These are phyloP conservation scores for Escovopsis weberi DNA, from an alignment of 2,329 filamentous ascomycete species.

Conservation along the genomic window DNA sequence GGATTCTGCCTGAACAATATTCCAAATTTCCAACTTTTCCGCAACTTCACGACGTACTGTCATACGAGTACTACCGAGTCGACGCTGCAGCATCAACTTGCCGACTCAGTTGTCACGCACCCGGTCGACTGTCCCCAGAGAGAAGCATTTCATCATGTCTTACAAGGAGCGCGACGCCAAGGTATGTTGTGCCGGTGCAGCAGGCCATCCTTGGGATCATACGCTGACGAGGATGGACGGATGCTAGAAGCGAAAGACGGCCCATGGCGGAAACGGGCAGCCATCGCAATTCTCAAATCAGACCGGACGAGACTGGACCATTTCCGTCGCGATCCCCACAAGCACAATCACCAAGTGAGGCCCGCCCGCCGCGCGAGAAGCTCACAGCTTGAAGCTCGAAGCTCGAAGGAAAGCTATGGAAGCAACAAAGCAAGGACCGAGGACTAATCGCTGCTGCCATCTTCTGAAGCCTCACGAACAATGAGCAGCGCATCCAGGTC, in stretches of 20 bases:
- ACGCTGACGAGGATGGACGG: neutral
- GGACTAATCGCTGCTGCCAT: too few species aligned
- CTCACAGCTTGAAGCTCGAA: slow-evolving; percentile 1
- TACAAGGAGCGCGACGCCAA: slow-evolving; percentile 19
- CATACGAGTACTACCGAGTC: neutral
- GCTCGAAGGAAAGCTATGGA: too few species aligned
- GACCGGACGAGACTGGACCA: slow-evolving; percentile 50
- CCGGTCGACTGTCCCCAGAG: neutral
- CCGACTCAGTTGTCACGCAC: neutral
- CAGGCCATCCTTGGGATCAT: neutral
- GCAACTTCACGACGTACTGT: neutral
- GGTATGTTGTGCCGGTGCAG: slow-evolving; percentile 7
- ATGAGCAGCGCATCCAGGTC: slow-evolving; percentile 60
- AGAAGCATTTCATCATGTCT: slow-evolving; percentile 14
- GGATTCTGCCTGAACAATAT: slow-evolving; percentile 16
- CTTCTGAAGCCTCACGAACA: slow-evolving; percentile 44
- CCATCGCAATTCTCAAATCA: slow-evolving; percentile 48
- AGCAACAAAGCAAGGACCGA: too few species aligned
- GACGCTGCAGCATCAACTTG: neutral
- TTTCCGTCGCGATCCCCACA: slow-evolving; percentile 65
- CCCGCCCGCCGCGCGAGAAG: neutral
- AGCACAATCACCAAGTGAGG: slow-evolving; percentile 61
- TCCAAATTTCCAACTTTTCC: slow-evolving; percentile 5
- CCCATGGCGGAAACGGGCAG: slow-evolving; percentile 18
- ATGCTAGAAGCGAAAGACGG: slow-evolving; percentile 36